Base-by-base conservation (phyloP, 2,329 filamentous ascomycete genomes). In the Myriosclerotinia duriaeana region DNA sequence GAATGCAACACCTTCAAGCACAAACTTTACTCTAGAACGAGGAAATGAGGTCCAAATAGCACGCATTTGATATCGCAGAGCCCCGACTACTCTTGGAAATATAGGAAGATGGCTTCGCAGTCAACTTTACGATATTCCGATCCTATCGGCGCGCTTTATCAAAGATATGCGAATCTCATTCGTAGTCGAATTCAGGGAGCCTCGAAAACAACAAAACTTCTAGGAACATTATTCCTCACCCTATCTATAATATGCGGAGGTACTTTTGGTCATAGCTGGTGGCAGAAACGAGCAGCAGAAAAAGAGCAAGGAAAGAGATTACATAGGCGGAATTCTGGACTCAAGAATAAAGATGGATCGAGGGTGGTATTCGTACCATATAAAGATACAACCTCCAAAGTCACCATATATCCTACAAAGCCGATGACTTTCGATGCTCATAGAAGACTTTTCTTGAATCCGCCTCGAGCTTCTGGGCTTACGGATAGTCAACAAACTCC, bases 341-440 rank as follows among this genome's bases (percentile, higher is more conserved):
- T 98, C 69, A 87, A 91, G 78, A 92, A 94, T 73, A 97, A 97
- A 80, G 95, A 98, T 82, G 95, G 95, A 60, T 94, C 92, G 59
- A 85, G 95, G 65, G 96, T 93, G 17, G 95, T 99, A 67, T 98
- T 95, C 76, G 95, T 99, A 38, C 93, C 94, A 2, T 95, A 97
- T 78, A 92, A 92, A 78, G 86, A 93, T 72, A 84, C 88, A 64
- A 97, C 93, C 2, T 90, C 93, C 71, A 96, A 96, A 78, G 94
- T 99, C 58, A 89, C 90, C 66, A 97, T 99, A 70, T 84, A 92
- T 76, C 89, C 90, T 7, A 99, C 93, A 38, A 97, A 97, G 76
- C 87, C 88, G 26, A 90, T 94, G 46, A 99, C 95, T 0, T 99
- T 98, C 76, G 94, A 99, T 82, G 96, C 95, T 7, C 95, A 99